phyloP scores from a whole-genome alignment of 306 rosid species.

The Boehmeria nivea region DNA sequence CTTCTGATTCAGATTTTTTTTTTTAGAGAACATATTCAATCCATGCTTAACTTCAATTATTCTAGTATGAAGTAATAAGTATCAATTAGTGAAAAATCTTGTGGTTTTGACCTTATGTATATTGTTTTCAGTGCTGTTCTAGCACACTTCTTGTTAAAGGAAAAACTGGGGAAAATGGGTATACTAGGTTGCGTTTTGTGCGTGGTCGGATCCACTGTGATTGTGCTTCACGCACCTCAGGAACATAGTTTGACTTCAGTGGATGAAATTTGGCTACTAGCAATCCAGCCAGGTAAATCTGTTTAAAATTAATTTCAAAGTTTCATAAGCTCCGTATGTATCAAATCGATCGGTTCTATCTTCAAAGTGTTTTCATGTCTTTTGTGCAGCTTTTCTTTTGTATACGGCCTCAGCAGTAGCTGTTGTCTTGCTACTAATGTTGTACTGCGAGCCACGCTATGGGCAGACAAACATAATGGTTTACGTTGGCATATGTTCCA shows the following conservation, averaged over 20 bases:
- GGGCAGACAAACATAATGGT: constrained; percentile 85
- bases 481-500: constrained; percentile 77
- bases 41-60: neutral
- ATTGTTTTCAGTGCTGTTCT: constrained; percentile 66
- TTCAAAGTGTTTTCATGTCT: constrained; percentile 5
- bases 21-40: neutral
- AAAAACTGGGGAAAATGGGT: constrained; percentile 64
- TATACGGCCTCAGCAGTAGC: constrained; percentile 58
- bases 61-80: neutral
- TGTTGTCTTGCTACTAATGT: constrained; percentile 52
- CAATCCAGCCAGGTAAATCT: constrained; percentile 86
- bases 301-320: too few species aligned
- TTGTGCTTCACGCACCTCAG: constrained; percentile 84
- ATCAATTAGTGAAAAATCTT: neutral
- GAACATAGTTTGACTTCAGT: constrained; percentile 67
- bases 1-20: constrained; percentile 7
- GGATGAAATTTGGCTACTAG: constrained; percentile 80
- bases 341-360: too few species aligned
- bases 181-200: constrained; percentile 70
- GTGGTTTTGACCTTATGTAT: constrained; percentile 8
- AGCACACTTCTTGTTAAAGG: constrained; percentile 67
- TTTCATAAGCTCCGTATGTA: too few species aligned
- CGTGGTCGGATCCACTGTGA: constrained; percentile 76
- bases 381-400: constrained; percentile 59
- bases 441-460: constrained; percentile 61